A percentile compares a stretch with the other conserved stretches of the same genome.
These are phyloP conservation scores for Tubosaeta brunneosetosa DNA, from an alignment of 768 basidiomycete genomes.

Conservation along the genomic window DNA sequence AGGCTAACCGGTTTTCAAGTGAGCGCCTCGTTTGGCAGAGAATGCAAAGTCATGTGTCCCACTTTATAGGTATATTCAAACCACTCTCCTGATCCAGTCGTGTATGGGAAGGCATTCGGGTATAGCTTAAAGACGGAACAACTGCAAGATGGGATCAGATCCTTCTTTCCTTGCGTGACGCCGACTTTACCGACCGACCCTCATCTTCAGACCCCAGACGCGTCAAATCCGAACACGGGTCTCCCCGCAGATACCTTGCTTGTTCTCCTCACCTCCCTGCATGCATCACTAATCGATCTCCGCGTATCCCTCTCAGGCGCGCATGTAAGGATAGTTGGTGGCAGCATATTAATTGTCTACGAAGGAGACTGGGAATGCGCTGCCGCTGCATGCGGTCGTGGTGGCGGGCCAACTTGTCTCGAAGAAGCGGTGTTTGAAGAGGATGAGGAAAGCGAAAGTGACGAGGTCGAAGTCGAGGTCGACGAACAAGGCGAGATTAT, in stretches of 20 bases:
- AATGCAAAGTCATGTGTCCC: background rate
- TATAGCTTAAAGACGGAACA: slow-evolving; percentile 64
- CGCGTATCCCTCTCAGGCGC: slow-evolving; percentile 43
- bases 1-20: slow-evolving; percentile 91
- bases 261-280: slow-evolving; percentile 53
- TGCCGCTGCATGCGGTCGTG: slow-evolving; percentile 27
- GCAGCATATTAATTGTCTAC: slow-evolving; percentile 78
- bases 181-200: slow-evolving; percentile 6
- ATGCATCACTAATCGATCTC: slow-evolving; percentile 50
- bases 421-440: slow-evolving; percentile 29
- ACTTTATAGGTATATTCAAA: slow-evolving; percentile 66
- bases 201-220: slow-evolving; percentile 1
- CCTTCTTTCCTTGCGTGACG: slow-evolving; percentile 66
- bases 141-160: slow-evolving; percentile 68
- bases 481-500: slow-evolving; percentile 25
- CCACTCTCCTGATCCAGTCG: slow-evolving; percentile 45
- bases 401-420: slow-evolving; percentile 27
- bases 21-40: slow-evolving; percentile 16
- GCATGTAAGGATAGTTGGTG: slow-evolving; percentile 79
- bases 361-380: slow-evolving; percentile 53
- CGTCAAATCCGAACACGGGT: slow-evolving; percentile 34
- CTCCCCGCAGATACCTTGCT: slow-evolving; percentile 53
- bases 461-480: slow-evolving; percentile 35
- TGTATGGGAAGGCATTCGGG: slow-evolving; percentile 74
- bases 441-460: slow-evolving; percentile 36